Evolutionary conservation across 2,329 filamentous ascomycete genomes (phyloP).

Genomic region (Teratosphaeriaceae sp.): DNA sequence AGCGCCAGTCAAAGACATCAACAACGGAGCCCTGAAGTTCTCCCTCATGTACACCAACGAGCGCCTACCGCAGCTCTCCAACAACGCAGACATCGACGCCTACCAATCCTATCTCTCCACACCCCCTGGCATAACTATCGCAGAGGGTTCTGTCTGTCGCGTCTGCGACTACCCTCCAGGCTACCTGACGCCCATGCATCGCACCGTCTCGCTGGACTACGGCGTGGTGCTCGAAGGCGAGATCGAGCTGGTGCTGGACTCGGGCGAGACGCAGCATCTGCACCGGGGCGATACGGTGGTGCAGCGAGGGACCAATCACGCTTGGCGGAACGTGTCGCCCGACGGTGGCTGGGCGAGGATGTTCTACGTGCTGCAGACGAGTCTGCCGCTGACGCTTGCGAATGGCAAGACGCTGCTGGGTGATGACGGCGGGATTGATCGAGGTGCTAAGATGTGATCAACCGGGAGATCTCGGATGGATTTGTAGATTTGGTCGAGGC

Average conservation of each 20-base stretch:
- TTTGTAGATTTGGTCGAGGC: too few relatives aligned
- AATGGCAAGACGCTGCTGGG: not conserved
- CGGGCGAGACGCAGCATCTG: slow-evolving; percentile 24
- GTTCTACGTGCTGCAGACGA: slow-evolving; percentile 2
- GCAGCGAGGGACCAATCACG: slow-evolving; percentile 28
- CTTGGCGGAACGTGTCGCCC: slow-evolving; percentile 27
- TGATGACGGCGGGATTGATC: not conserved
- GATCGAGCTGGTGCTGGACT: slow-evolving; percentile 26
- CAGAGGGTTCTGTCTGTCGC: slow-evolving; percentile 1
- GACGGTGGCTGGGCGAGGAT: not conserved
- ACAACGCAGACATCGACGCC: not conserved
- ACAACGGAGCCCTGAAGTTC: not conserved
- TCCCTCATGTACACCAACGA: slow-evolving; percentile 1
- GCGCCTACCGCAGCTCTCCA: not conserved
- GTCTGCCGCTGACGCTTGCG: not conserved
- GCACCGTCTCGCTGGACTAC: slow-evolving; percentile 28
- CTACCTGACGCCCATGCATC: slow-evolving; percentile 21
- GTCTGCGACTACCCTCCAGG: slow-evolving; percentile 18
- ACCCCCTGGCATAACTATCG: not conserved
- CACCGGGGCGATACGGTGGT: slow-evolving; percentile 24
- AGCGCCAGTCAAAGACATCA: not conserved
- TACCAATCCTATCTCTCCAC: not conserved
- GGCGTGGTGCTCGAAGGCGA: slow-evolving; percentile 27
- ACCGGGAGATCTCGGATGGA: too few relatives aligned
- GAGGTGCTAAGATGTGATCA: too few relatives aligned